Conservation (phyloP, 352 stramenopile species). For the Globisporangium megalacanthum region DNA sequence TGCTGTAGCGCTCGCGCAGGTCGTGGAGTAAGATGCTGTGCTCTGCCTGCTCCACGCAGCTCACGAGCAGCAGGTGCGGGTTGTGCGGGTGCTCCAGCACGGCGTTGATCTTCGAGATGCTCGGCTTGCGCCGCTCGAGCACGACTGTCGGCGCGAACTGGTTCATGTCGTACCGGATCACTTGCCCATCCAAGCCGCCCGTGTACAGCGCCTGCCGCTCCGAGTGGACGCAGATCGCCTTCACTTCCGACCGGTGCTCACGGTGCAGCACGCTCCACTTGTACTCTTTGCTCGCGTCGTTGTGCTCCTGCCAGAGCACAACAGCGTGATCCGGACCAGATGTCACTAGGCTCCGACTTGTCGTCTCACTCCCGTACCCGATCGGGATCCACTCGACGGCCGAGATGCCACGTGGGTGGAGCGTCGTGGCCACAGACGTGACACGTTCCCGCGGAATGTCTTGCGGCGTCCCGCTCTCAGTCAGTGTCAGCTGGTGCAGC, state of each 20-base stretch:
- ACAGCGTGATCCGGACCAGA: constrained; percentile 67
- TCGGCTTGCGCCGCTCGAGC: constrained; percentile 69
- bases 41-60: constrained; percentile 52
- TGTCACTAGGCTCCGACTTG: constrained; percentile 53
- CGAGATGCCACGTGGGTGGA: constrained; percentile 61
- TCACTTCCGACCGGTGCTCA: constrained; percentile 74
- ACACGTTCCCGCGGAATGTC: constrained; percentile 50
- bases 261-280: constrained; percentile 68
- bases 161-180: constrained; percentile 72
- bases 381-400: constrained; percentile 62
- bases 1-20: constrained; percentile 44
- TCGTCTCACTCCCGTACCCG: constrained; percentile 38
- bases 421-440: constrained; percentile 48
- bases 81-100: constrained; percentile 82
- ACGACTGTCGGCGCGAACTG: constrained; percentile 28
- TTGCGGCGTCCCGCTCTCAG: constrained; percentile 33
- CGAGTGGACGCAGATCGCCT: constrained; percentile 74
- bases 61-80: constrained; percentile 72
- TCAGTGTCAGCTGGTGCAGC: constrained; percentile 56
- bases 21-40: constrained; percentile 77
- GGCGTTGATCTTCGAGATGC: constrained; percentile 81
- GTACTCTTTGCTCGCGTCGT: constrained; percentile 33
- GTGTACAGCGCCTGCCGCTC: constrained; percentile 59
- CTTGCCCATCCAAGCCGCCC: constrained; percentile 60
- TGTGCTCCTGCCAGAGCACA: constrained; percentile 69